Conservation (phyloP, 805 yeast species). For the Candida chauliodis region DNA sequence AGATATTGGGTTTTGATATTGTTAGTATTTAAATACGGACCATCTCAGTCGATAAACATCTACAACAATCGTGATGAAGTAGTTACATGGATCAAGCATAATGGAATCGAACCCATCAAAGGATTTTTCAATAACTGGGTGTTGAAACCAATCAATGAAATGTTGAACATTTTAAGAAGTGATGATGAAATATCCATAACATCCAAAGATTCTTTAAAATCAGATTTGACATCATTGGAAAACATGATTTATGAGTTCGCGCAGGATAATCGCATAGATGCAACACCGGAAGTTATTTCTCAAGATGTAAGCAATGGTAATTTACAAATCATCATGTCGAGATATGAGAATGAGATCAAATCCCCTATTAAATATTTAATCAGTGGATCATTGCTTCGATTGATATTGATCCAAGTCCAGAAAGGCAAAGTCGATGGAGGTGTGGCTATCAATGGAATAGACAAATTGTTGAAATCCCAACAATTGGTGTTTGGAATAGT, state of each 20-base stretch:
- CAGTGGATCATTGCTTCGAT: slow-evolving; percentile 69
- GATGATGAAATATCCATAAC: slow-evolving; percentile 71
- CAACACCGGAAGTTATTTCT: slow-evolving; percentile 30
- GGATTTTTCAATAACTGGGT: slow-evolving; percentile 85
- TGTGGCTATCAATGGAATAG: slow-evolving; percentile 86
- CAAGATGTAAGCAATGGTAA: slow-evolving; percentile 67
- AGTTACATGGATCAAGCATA: slow-evolving; percentile 51
- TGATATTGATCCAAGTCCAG: slow-evolving; percentile 86
- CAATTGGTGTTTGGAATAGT: slow-evolving; percentile 91
- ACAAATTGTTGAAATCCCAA: slow-evolving; percentile 82
- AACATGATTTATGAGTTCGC: slow-evolving; percentile 79
- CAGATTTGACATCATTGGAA: slow-evolving; percentile 78
- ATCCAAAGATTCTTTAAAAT: slow-evolving; percentile 70
- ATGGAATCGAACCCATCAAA: slow-evolving; percentile 56
- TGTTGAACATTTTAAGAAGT: slow-evolving; percentile 77
- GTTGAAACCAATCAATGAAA: slow-evolving; percentile 65
- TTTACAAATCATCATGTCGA: slow-evolving; percentile 70
- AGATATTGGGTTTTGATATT: slow-evolving; percentile 68
- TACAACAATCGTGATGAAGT: slow-evolving; percentile 54
- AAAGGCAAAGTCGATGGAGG: slow-evolving; percentile 95
- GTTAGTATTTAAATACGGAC: slow-evolving; percentile 47
- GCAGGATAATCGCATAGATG: slow-evolving; percentile 20
- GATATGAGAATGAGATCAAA: slow-evolving; percentile 73
- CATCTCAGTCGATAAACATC: slow-evolving; percentile 40
- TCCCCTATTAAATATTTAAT: slow-evolving; percentile 63